phyloP scores from a whole-genome alignment of 306 rosid genomes.

The Pyrus pyrifolia region DNA sequence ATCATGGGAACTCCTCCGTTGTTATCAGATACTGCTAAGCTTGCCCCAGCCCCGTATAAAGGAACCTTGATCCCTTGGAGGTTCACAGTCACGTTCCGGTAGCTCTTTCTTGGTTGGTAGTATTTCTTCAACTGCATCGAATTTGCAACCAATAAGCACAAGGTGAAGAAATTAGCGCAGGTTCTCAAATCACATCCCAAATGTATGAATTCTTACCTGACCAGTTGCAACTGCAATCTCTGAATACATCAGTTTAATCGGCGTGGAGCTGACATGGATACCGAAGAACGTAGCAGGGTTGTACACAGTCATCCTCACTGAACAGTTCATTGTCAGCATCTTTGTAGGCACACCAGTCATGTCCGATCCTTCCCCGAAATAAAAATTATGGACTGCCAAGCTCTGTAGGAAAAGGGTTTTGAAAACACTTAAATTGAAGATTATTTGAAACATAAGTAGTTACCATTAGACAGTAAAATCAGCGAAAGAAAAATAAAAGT shows the following conservation, averaged over 20 bases:
- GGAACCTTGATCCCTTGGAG: slow-evolving; percentile 72
- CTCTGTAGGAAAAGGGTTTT: slow-evolving; percentile 35
- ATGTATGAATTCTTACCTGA: slow-evolving; percentile 40
- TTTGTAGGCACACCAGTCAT: slow-evolving; percentile 80
- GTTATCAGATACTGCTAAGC: slow-evolving; percentile 35
- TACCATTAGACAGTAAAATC: not conserved
- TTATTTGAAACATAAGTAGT: not conserved
- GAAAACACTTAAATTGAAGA: not conserved
- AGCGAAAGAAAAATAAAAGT: not conserved
- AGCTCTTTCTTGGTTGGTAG: slow-evolving; percentile 65
- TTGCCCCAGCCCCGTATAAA: slow-evolving; percentile 71
- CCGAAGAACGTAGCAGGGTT: slow-evolving; percentile 89
- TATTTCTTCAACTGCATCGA: slow-evolving; percentile 56
- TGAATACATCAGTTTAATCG: slow-evolving; percentile 67
- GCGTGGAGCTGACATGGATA: slow-evolving; percentile 53
- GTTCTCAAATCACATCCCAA: not conserved
- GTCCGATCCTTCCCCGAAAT: slow-evolving; percentile 76
- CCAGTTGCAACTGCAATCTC: slow-evolving; percentile 70
- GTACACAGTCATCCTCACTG: slow-evolving; percentile 54
- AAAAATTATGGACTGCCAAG: slow-evolving; percentile 65
- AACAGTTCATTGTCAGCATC: slow-evolving; percentile 70
- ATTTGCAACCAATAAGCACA: slow-evolving; percentile 2
- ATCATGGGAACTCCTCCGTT: slow-evolving; percentile 44
- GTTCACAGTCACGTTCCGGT: slow-evolving; percentile 33
- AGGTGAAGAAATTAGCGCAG: not conserved